Conservation (phyloP, 257 asterid species). For the Solanum tarapatanum region DNA sequence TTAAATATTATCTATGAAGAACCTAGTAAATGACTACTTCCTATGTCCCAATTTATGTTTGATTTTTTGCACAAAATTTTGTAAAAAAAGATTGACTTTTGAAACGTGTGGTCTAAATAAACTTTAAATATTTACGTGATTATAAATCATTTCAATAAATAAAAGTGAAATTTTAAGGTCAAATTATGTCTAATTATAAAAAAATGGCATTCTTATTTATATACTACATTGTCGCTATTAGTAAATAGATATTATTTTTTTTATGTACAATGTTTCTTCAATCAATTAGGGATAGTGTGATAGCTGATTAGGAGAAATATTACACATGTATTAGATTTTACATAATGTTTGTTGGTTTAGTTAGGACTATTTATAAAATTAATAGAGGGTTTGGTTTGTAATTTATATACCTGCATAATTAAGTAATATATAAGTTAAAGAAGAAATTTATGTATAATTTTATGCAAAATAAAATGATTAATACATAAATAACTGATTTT, state of each 20-base stretch:
- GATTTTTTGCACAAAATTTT: neutral
- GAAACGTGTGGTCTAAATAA: neutral
- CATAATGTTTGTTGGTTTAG: neutral
- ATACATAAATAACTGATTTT: too few relatives aligned
- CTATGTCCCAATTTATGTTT: neutral
- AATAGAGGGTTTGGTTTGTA: neutral
- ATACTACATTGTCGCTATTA: neutral
- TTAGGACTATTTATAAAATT: neutral
- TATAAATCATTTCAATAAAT: too few relatives aligned
- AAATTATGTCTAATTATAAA: neutral
- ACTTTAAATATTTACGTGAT: neutral
- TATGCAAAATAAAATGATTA: neutral
- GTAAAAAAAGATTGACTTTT: neutral
- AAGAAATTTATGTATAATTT: neutral
- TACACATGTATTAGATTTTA: neutral
- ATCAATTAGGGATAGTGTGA: neutral
- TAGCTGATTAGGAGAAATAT: too few relatives aligned
- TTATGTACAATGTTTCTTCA: neutral
- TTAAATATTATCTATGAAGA: neutral
- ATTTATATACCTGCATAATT: neutral
- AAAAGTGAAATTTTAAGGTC: neutral
- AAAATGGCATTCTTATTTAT: neutral
- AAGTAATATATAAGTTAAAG: neutral
- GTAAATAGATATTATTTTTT: neutral
- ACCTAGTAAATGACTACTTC: neutral